Percentiles rank a stretch among this genome's conserved stretches.
phyloP scores from a whole-genome alignment of 163 green algal genomes.

The Scenedesmus sp. region DNA sequence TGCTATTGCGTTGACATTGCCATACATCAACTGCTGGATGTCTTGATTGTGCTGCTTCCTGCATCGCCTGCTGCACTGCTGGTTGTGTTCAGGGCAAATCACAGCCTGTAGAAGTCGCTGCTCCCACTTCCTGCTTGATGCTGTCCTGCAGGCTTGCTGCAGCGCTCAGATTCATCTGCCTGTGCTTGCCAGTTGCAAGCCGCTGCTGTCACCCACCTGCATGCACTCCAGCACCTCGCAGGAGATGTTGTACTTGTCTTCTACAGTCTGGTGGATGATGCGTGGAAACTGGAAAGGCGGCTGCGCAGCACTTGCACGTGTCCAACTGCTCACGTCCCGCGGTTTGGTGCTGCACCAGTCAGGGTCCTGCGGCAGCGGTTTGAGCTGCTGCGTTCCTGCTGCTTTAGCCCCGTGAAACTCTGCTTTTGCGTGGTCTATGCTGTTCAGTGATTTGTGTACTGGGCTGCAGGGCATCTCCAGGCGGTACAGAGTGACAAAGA shows the following conservation, averaged over 20 bases:
- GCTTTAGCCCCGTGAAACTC: slow-evolving; percentile 15
- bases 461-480: slow-evolving; percentile 17
- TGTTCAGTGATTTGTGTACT: slow-evolving; percentile 3
- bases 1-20: too few relatives aligned
- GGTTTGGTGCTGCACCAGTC: slow-evolving; percentile 23
- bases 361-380: not conserved
- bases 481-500: not conserved
- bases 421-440: slow-evolving; percentile 15
- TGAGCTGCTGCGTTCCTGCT: not conserved
- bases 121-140: not conserved
- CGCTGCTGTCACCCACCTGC: not conserved
- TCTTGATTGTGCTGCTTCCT: not conserved
- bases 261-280: slow-evolving; percentile 41
- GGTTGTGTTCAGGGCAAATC: not conserved
- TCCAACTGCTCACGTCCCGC: slow-evolving; percentile 31
- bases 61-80: not conserved
- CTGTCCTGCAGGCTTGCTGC: not conserved
- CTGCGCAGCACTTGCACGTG: not conserved
- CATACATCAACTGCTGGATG: not conserved
- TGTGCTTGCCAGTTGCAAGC: not conserved
- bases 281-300: slow-evolving; percentile 22
- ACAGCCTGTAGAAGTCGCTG: not conserved
- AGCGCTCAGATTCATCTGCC: not conserved
- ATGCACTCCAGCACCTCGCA: slow-evolving; percentile 45
- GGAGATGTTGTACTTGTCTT: slow-evolving; percentile 48